Conservation (phyloP, 129 eudicot species). For the Solidago caesia region DNA sequence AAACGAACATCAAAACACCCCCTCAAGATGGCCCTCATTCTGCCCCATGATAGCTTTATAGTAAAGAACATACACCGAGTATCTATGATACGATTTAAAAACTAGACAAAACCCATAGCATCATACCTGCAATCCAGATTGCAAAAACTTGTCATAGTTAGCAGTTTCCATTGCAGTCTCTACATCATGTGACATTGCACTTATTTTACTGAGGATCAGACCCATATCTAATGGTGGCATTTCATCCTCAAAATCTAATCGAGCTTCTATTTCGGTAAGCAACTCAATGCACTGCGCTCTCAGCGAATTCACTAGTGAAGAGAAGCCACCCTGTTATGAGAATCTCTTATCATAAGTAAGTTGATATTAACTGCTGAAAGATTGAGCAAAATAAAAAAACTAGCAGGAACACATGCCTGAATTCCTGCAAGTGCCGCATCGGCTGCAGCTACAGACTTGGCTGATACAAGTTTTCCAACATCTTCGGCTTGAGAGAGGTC, state of each 20-base stretch:
- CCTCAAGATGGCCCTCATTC: no score
- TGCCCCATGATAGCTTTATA: no score
- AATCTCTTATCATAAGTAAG: neutral
- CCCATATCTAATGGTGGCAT: slow-evolving; percentile 82
- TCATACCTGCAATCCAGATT: slow-evolving; percentile 88
- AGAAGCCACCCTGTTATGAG: slow-evolving; percentile 85
- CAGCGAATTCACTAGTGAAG: slow-evolving; percentile 75
- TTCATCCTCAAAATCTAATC: slow-evolving; percentile 97
- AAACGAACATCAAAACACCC: no score
- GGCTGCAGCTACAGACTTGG: slow-evolving; percentile 88
- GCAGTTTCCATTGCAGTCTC: slow-evolving; percentile 88
- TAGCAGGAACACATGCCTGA: slow-evolving; percentile 45
- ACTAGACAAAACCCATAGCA: neutral
- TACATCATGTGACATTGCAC: slow-evolving; percentile 60
- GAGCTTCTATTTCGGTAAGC: slow-evolving; percentile 98
- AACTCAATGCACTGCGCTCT: slow-evolving; percentile 81
- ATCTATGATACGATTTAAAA: neutral
- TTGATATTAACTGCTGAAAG: neutral
- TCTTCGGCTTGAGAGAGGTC: slow-evolving; percentile 98
- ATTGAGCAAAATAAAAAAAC: no score
- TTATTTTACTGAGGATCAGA: slow-evolving; percentile 42
- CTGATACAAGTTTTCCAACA: slow-evolving; percentile 77
- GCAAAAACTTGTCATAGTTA: slow-evolving; percentile 83
- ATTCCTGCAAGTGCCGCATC: slow-evolving; percentile 98
- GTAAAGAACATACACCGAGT: neutral